Base-by-base conservation (phyloP, 139 green algal genomes). In the Edaphochlamys debaryana region DNA sequence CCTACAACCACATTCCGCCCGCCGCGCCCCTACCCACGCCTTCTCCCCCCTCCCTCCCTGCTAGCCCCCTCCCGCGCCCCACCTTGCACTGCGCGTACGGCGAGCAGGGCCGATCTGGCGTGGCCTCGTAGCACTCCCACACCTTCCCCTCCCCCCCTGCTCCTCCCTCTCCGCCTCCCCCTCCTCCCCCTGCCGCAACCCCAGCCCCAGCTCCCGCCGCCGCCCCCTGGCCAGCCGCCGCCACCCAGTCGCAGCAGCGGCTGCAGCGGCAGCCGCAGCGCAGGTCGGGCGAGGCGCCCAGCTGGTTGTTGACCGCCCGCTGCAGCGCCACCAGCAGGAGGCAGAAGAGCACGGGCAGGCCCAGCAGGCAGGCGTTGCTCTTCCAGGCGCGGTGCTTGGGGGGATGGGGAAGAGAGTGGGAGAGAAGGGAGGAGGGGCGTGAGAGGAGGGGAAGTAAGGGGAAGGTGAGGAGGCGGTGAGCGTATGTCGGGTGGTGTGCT, bases 241-340 rank as follows among this genome's bases (percentile, higher is more conserved):
- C 45, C 52, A 94, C 75, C 86, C 86, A 94, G 82, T 94, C 90
- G 80, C 91, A 94, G 87, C 91, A 94, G 37, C 78, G 69, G 1
- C 79, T 45, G 79, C 91, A 94, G 68, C 70, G 67, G 82, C 90
- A 94, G 73, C 91, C 91, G 80, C 91, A 95, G 25, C 73, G 80
- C 82, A 87, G 93, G 30, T 82, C 64, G 1, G 56, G 41, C 15
- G 50, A 66, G 15, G 69, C 41, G 40, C 85, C 60, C 29, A 94
- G 73, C 89, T 93, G 85, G 27, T 67, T 40, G 68, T 94, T 92
- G 64, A 95, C 90, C 67, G 92, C 63, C 4, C 90, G 40, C 76
- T 95, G 90, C 11, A 95, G 75, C 60, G 73, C 87, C 72, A 87
- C 87, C 73, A 95, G 86, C 52, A 94, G 71, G 32, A 87, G 66